A percentile compares a stretch with the other conserved stretches of the same genome.
Conservation (phyloP, 140 eudicot genomes). For the Oenanthe javanica region DNA sequence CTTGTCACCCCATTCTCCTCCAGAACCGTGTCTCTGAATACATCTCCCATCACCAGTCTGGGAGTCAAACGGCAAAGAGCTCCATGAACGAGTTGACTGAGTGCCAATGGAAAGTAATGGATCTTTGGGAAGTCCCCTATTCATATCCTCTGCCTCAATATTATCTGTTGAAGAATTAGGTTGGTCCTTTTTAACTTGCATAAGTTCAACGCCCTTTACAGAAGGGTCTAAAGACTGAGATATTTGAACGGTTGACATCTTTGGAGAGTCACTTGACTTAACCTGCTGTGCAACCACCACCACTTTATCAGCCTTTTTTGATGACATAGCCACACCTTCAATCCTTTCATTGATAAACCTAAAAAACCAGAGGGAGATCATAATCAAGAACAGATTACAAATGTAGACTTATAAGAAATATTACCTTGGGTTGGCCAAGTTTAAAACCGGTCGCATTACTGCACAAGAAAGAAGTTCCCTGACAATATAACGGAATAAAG, state of each 20-base stretch:
- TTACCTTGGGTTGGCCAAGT: conserved; percentile 89
- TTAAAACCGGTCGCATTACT: conserved; percentile 82
- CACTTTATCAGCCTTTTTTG: conserved; percentile 52
- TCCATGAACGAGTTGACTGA: conserved; percentile 55
- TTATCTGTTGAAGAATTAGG: conserved; percentile 24
- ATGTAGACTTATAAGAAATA: conserved; percentile 7
- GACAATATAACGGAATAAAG: conserved; percentile 70
- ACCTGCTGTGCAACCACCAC: conserved; percentile 32
- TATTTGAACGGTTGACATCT: conserved; percentile 38
- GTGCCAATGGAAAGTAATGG: conserved; percentile 72
- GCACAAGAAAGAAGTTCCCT: conserved; percentile 93
- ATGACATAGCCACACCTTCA: conserved; percentile 59
- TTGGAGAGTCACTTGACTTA: conserved; percentile 41
- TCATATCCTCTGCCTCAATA: conserved; percentile 19
- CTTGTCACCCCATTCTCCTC: conserved; percentile 77
- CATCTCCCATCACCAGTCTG: conserved; percentile 23
- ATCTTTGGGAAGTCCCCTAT: conserved; percentile 47
- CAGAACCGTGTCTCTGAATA: conserved; percentile 40
- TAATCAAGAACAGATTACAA: conserved; percentile 18
- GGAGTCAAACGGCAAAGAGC: conserved; percentile 27
- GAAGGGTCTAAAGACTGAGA: conserved; percentile 71
- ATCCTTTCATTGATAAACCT: conserved; percentile 99
- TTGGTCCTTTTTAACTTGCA: conserved; percentile 58
- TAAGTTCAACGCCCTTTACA: conserved; percentile 79
- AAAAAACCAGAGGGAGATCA: conserved; percentile 18